Base-by-base conservation (phyloP, 163 green algal species). In the Scenedesmus sp. region DNA sequence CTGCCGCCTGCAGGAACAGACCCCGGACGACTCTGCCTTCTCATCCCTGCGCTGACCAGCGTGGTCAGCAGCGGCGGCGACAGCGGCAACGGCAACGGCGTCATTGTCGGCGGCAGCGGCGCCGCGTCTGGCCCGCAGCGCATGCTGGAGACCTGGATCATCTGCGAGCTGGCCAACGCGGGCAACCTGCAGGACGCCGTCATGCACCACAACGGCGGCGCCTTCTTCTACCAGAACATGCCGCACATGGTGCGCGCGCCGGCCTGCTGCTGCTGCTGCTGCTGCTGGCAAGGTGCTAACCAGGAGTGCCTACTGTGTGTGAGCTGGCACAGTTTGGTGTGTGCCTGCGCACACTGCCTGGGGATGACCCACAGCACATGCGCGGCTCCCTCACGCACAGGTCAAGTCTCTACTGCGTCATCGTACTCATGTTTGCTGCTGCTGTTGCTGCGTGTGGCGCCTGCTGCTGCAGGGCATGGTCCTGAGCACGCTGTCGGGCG, bases 131-230 rank as follows among this genome's bases (percentile, higher is more conserved):
- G 68, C 80, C n/a, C 33, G 35, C 46, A 81, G 26, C 53, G 78
- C 13, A 81, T 88, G 78, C 33, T 91, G 5, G 93, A 91, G 81
- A 91, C 88, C 0, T 94, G 92, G 92, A 85, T 94, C 65, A 44
- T 94, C 37, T 83, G 86, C 40, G 92, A 93, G 89, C 91, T 86
- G 35, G 90, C 80, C 53, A 84, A 93, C 40, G 49, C 49, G 24
- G 92, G 92, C 73, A 92, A 82, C 70, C 26, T 94, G 84, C 86
- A 81, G 87, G 87, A 85, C 81, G 87, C 87, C 7, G 70, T 85
- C 7, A 53, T 90, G 85, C 46, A 73, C 68, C 72, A 53, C 22
- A 85, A 53, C 35, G n/a, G 22, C 12, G 49, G 85, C 15, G 68
- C 43, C 4, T 90, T 90, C 68, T 90, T 90, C 46, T 37, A 59